A percentile compares a stretch with the other conserved stretches of the same genome.
phyloP scores from a whole-genome alignment of 2,329 filamentous ascomycete genomes.

The Aspergillus flavus region DNA sequence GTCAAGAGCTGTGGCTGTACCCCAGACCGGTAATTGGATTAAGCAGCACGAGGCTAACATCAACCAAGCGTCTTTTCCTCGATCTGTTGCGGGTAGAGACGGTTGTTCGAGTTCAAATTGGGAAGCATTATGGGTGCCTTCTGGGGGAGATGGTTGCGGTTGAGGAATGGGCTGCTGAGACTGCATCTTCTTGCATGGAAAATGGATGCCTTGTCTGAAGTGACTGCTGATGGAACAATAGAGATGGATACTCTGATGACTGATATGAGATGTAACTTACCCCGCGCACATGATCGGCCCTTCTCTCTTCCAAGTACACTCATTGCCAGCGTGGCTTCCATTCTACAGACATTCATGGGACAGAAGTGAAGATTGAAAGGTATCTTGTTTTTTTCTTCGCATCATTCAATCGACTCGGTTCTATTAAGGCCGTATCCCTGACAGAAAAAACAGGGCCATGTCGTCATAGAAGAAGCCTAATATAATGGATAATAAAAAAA shows the following conservation, averaged over 20 bases:
- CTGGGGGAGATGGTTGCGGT: background rate
- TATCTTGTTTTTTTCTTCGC: background rate
- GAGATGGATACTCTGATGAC: background rate
- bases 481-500: conserved; percentile 10
- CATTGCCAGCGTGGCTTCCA: background rate
- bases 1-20: conserved; percentile 30
- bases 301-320: background rate
- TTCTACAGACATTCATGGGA: background rate
- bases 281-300: background rate
- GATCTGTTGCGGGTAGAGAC: conserved; percentile 50
- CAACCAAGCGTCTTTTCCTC: conserved; percentile 55
- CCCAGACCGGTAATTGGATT: conserved; percentile 58
- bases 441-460: background rate
- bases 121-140: conserved; percentile 1
- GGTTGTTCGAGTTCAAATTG: conserved; percentile 29
- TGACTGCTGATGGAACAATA: background rate
- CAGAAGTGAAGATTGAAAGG: background rate
- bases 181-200: background rate
- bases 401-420: conserved; percentile 9
- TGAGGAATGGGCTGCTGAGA: background rate
- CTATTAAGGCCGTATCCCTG: conserved; percentile 2
- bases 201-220: background rate
- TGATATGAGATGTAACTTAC: background rate
- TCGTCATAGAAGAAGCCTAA: conserved; percentile 10
- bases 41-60: conserved; percentile 55